Conservation (phyloP, 768 basidiomycete species). For the Boletus speciosus region DNA sequence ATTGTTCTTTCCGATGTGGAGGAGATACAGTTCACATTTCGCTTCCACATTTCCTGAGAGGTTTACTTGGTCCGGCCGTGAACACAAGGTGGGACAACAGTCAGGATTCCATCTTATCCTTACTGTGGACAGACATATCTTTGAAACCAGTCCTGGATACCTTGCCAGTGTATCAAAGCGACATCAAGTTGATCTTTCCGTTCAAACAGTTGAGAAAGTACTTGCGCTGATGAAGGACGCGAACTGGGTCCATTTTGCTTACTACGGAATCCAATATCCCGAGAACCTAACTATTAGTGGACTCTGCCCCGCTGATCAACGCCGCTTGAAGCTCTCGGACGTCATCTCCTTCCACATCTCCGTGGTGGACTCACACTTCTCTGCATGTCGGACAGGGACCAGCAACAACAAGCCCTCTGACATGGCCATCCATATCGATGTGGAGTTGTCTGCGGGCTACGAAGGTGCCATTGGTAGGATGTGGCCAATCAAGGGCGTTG, state of each 20-base stretch:
- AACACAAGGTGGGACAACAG: too few species aligned
- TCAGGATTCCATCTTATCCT: background rate
- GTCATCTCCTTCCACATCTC: constrained; percentile 1
- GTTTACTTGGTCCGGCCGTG: background rate
- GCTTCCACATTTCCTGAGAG: background rate
- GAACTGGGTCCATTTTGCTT: constrained; percentile 4
- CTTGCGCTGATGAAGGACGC: background rate
- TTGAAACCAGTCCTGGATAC: background rate
- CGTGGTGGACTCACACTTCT: constrained; percentile 38
- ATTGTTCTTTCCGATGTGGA: background rate
- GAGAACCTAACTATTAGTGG: background rate
- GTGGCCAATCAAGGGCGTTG: too few species aligned
- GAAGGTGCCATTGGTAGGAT: too few species aligned
- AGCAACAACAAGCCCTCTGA: too few species aligned
- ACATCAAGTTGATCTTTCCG: background rate
- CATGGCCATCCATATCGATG: too few species aligned
- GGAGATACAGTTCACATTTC: background rate
- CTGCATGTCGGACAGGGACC: constrained; percentile 40
- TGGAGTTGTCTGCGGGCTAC: too few species aligned
- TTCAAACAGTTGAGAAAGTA: constrained; percentile 1
- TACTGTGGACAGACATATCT: background rate
- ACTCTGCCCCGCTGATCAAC: background rate
- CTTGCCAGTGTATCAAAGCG: too few species aligned
- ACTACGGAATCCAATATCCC: background rate
- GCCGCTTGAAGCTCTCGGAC: background rate